phyloP scores from a whole-genome alignment of 495 filamentous ascomycete genomes.

The Aspergillus hancockii region DNA sequence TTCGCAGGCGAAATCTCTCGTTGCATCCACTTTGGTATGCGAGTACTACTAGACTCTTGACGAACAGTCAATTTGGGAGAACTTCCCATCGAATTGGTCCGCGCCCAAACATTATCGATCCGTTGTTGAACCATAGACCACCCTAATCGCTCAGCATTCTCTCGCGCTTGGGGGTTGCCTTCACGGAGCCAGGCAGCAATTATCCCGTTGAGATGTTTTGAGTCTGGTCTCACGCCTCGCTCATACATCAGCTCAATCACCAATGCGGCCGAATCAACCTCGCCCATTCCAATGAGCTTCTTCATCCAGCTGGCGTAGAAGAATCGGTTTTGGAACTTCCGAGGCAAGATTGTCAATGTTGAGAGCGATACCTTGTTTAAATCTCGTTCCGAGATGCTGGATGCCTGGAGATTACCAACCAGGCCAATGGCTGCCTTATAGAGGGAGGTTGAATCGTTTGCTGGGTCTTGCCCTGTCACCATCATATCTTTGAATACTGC shows the following conservation, averaged over 20 bases:
- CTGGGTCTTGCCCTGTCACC: slow-evolving; percentile 57
- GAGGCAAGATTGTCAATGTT: slow-evolving; percentile 56
- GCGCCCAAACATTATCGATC: slow-evolving; percentile 55
- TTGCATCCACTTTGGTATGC: slow-evolving; percentile 39
- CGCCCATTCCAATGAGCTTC: slow-evolving; percentile 70
- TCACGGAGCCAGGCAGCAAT: slow-evolving; percentile 73
- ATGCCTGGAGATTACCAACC: slow-evolving; percentile 48
- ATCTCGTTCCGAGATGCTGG: slow-evolving; percentile 44
- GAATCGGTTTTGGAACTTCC: slow-evolving; percentile 69
- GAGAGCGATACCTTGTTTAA: slow-evolving; percentile 54
- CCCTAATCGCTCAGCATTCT: slow-evolving; percentile 68
- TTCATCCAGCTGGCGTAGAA: slow-evolving; percentile 84
- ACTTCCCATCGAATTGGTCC: slow-evolving; percentile 28
- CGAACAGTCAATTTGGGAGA: slow-evolving; percentile 21
- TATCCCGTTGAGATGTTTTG: slow-evolving; percentile 73
- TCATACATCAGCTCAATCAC: slow-evolving; percentile 70
- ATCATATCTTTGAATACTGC: slow-evolving; percentile 85
- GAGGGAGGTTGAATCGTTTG: slow-evolving; percentile 49
- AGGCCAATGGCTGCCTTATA: slow-evolving; percentile 48
- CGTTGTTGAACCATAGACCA: slow-evolving; percentile 75
- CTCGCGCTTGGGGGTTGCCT: slow-evolving; percentile 48
- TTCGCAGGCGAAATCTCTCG: slow-evolving; percentile 58
- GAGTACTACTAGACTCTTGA: slow-evolving; percentile 18
- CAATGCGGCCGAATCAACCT: slow-evolving; percentile 66
- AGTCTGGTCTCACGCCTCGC: slow-evolving; percentile 61